Conservation (phyloP, 148 eudicot genomes). For the Beta vulgaris region DNA sequence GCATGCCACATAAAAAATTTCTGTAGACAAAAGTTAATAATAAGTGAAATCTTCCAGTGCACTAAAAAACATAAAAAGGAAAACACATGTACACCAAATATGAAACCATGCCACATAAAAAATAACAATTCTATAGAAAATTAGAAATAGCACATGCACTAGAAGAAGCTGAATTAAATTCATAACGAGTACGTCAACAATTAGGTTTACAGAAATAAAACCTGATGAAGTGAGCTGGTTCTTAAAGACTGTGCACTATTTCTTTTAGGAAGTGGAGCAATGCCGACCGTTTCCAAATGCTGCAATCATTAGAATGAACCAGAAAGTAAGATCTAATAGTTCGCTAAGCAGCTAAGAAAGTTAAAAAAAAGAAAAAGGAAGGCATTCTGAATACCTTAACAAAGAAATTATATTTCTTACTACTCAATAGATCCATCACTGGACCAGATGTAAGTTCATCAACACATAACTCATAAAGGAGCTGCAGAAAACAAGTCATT, state of each 20-base stretch:
- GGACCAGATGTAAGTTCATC: slow-evolving; percentile 88
- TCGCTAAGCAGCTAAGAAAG: not conserved
- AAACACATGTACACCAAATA: not conserved
- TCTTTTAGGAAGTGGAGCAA: slow-evolving; percentile 85
- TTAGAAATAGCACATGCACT: not conserved
- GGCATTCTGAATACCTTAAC: slow-evolving; percentile 54
- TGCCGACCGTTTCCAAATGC: slow-evolving; percentile 80
- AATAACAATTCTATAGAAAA: not conserved
- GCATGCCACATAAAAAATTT: not conserved
- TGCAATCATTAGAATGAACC: slow-evolving; percentile 31
- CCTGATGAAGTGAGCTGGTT: slow-evolving; percentile 98
- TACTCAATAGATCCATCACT: slow-evolving; percentile 78
- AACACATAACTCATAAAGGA: slow-evolving; percentile 76
- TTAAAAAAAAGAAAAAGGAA: not conserved
- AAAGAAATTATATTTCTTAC: slow-evolving; percentile 74
- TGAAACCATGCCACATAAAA: slow-evolving; percentile 2
- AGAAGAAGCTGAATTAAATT: not conserved
- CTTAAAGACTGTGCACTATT: slow-evolving; percentile 70
- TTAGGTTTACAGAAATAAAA: slow-evolving; percentile 17
- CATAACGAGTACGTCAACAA: not conserved
- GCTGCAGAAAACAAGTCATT: slow-evolving; percentile 47
- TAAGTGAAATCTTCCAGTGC: not conserved
- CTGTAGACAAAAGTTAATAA: not conserved
- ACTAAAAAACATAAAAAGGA: not conserved
- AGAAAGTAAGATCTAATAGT: not conserved